Conservation (phyloP, 108 stramenopile genomes). For the Nitzschia sp. region DNA sequence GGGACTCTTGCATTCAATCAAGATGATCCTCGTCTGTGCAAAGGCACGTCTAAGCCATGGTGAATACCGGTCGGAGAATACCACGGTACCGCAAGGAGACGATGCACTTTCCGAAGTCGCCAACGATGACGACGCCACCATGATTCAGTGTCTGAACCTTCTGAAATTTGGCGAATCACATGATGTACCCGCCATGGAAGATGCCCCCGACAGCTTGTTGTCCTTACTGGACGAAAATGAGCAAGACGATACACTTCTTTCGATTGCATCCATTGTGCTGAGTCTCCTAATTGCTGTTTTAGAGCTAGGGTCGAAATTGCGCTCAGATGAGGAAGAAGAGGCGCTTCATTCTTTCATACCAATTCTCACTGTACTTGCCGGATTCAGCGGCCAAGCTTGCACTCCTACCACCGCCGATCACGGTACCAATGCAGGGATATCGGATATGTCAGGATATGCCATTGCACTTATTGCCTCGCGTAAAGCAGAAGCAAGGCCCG, state of each 20-base stretch:
- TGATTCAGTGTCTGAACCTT: not conserved
- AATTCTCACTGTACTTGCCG: slow-evolving; percentile 37
- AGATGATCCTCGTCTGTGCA: slow-evolving; percentile 30
- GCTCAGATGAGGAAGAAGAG: slow-evolving; percentile 56
- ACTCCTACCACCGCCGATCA: slow-evolving; percentile 1
- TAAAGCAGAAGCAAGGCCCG: slow-evolving; percentile 5
- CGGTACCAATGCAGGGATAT: slow-evolving; percentile 35
- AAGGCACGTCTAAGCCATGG: too few species aligned
- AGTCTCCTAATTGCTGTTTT: slow-evolving; percentile 75
- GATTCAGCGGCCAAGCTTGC: not conserved
- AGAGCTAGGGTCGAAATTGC: slow-evolving; percentile 63
- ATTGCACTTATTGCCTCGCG: slow-evolving; percentile 68
- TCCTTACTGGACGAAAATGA: not conserved
- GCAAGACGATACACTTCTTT: slow-evolving; percentile 42
- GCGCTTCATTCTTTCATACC: slow-evolving; percentile 50
- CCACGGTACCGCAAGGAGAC: too few species aligned
- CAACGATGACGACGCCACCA: not conserved
- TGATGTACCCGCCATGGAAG: too few species aligned
- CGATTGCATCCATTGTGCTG: slow-evolving; percentile 61
- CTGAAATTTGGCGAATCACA: not conserved
- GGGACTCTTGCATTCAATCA: slow-evolving; percentile 38
- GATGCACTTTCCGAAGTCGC: too few species aligned
- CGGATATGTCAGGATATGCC: slow-evolving; percentile 83
- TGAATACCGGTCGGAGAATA: too few species aligned
- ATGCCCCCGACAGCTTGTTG: too few species aligned